A percentile compares a stretch with the other conserved stretches of the same genome.
phyloP scores from a whole-genome alignment of 352 stramenopile species.

The Aphanomyces euteiches region DNA sequence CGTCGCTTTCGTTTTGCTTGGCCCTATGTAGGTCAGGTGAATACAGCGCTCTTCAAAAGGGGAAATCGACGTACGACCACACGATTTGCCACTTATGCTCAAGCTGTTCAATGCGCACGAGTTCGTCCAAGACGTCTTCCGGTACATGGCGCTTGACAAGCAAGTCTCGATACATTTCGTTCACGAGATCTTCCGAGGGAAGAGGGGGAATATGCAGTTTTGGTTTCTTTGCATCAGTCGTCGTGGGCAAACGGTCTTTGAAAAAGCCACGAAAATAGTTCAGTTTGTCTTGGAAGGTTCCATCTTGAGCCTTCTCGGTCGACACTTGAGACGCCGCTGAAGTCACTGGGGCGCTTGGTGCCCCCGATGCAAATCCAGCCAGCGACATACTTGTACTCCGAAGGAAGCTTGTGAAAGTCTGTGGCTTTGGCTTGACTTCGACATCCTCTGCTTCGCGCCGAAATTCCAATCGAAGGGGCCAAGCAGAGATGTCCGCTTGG shows the following conservation, averaged over 20 bases:
- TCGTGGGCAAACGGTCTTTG: conserved; percentile 71
- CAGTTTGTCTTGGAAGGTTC: conserved; percentile 82
- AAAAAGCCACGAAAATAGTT: conserved; percentile 85
- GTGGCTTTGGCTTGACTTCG: conserved; percentile 10
- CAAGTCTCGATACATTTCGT: conserved; percentile 82
- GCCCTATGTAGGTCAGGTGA: conserved; percentile 30
- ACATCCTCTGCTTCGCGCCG: conserved; percentile 45
- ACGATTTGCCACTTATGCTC: conserved; percentile 86
- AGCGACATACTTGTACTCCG: conserved; percentile 15
- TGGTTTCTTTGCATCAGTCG: conserved; percentile 59
- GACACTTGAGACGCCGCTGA: conserved; percentile 47
- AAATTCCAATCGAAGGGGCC: conserved; percentile 75
- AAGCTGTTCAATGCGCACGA: conserved; percentile 74
- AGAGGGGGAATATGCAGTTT: conserved; percentile 46
- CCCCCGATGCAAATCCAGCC: background rate
- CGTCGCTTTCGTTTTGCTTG: conserved; percentile 75
- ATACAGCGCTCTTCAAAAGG: background rate
- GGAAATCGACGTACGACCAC: conserved; percentile 44
- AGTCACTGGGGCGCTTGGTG: conserved; percentile 31
- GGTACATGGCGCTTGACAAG: conserved; percentile 74
- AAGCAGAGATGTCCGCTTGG: conserved; percentile 59
- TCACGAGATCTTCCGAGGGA: conserved; percentile 63
- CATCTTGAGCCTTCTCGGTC: conserved; percentile 62
- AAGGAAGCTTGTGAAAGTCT: conserved; percentile 12
- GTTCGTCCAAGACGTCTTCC: conserved; percentile 79